Base-by-base conservation (phyloP, 208 protist species). In the Trypanosoma boissoni region DNA sequence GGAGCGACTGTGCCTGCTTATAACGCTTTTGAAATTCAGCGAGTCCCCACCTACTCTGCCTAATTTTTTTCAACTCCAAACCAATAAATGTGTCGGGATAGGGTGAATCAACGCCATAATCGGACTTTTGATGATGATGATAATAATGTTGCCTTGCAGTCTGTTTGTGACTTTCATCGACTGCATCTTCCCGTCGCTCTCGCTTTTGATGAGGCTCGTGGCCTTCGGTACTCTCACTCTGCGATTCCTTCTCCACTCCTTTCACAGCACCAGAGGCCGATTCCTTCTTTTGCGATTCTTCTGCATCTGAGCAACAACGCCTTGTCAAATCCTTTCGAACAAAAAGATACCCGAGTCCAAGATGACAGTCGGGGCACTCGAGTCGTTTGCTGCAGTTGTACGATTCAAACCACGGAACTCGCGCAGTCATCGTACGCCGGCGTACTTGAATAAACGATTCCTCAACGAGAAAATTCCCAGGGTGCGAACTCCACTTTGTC, bases 301-400 rank as follows among this genome's bases (percentile, higher is more conserved):
- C 32, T 56, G 44, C 41, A 21, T 28, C n/a, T 34, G 32, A 4
- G 20, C 26, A 27, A 3, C 1, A 12, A 21, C 23, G 20, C 0
- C 32, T 23, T 29, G 4, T 16, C 0, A 1, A 27, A 2, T 31
- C 10, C 36, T 50, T 69, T 14, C 36, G 26, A 7, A 68, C 49
- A 70, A 89, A 92, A 7, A 92, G 28, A 34, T 82, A 92, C 3
- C 81, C 86, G 3, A 92, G 70, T 0, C 72, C 66, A 27, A 88
- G 62, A 45, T 92, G 86, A 69, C 86, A 92, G 45, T 92, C 86
- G 1, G 86, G 79, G 44, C 86, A 92, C 54, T 92, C 76, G 23
- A 87, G 68, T 3, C 76, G 69, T 16, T 71, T 45, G 26, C 45
- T 51, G 44, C 75, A 86, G 18, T 48, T 60, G 64, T 83, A 92